Conservation (phyloP, 495 filamentous ascomycete genomes). For the Daldinia bambusicola region DNA sequence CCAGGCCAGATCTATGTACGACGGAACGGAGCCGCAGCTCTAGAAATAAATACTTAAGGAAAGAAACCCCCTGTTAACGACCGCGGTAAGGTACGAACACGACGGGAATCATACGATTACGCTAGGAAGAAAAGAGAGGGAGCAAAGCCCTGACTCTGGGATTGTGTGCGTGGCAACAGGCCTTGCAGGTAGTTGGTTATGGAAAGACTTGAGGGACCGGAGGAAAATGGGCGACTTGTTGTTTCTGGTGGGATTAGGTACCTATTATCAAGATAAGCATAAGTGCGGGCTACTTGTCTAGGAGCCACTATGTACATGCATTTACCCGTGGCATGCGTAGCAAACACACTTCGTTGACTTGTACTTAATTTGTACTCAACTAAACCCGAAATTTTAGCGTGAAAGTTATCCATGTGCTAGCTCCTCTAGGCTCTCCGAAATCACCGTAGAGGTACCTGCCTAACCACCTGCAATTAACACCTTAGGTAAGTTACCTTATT, state of each 20-base stretch:
- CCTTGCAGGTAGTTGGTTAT: constrained; percentile 15
- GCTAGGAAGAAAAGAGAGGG: constrained; percentile 22
- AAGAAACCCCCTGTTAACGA: constrained; percentile 8
- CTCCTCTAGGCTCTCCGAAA: constrained; percentile 11
- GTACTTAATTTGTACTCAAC: constrained; percentile 4
- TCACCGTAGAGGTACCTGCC: background rate
- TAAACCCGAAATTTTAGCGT: constrained; percentile 3
- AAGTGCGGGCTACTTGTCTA: constrained; percentile 17
- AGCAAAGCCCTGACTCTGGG: constrained; percentile 18
- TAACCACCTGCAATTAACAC: no score
- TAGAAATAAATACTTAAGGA: constrained; percentile 22
- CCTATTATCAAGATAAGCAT: constrained; percentile 36
- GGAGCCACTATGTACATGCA: constrained; percentile 1
- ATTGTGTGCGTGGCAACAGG: constrained; percentile 32
- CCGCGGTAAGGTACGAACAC: constrained; percentile 19
- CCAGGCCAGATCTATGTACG: constrained; percentile 25
- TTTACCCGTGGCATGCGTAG: background rate
- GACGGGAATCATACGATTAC: constrained; percentile 35
- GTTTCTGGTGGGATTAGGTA: constrained; percentile 28
- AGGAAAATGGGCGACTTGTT: constrained; percentile 14
- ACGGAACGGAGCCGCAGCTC: constrained; percentile 12
- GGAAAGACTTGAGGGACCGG: constrained; percentile 25
- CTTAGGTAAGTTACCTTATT: no score
- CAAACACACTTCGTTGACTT: background rate
- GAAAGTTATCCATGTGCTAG: constrained; percentile 7